Percentiles rank a stretch among this genome's conserved stretches.
phyloP scores from a whole-genome alignment of 176 grass and related monocot genomes.

The Raddia guianensis region DNA sequence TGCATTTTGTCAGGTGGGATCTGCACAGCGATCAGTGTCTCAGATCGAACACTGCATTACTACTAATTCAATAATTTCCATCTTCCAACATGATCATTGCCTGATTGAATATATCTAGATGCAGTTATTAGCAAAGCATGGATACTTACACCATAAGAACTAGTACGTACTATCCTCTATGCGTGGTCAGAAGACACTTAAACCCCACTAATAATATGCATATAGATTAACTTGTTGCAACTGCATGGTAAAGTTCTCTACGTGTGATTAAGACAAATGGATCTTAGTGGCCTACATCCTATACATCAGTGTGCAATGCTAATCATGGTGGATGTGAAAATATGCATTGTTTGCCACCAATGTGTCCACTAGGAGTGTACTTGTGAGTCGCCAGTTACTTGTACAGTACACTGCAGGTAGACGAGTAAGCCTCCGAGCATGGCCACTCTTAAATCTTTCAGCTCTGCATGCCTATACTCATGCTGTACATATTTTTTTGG shows the following conservation, averaged over 20 bases:
- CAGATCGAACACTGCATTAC: too few relatives aligned
- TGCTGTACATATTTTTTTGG: neutral
- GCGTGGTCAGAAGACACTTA: neutral
- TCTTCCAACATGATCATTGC: neutral
- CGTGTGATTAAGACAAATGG: neutral
- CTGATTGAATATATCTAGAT: neutral
- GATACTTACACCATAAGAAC: neutral
- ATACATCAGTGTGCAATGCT: neutral
- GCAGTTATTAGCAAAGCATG: neutral
- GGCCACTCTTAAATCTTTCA: slow-evolving; percentile 6
- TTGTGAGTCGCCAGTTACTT: slow-evolving; percentile 39
- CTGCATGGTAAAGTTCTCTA: neutral
- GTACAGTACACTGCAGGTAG: neutral
- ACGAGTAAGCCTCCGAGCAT: neutral
- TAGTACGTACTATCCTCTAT: neutral
- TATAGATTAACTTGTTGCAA: neutral
- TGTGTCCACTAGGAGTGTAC: slow-evolving; percentile 35
- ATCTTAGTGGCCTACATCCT: slow-evolving; percentile 18
- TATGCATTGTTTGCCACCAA: slow-evolving; percentile 24
- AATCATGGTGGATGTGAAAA: slow-evolving; percentile 29
- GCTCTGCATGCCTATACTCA: neutral
- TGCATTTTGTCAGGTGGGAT: slow-evolving; percentile 7
- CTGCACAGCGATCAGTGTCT: neutral
- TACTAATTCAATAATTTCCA: neutral
- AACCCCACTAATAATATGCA: slow-evolving; percentile 17